Percentiles rank a stretch among this genome's conserved stretches.
Conservation (phyloP, 1,139 yeast species). For the Pichia sp. region DNA sequence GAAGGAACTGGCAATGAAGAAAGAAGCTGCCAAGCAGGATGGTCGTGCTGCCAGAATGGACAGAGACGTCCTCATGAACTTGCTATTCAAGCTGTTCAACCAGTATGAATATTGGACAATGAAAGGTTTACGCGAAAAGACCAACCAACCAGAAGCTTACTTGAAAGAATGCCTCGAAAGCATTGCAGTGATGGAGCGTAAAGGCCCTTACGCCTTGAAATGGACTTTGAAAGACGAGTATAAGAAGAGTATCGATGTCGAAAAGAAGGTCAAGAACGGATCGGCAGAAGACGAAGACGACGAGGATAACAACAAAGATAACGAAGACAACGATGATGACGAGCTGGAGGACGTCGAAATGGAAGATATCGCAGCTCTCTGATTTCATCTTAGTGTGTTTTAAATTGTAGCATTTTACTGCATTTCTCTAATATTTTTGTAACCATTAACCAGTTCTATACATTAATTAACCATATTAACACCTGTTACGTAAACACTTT, state of each 20-base stretch:
- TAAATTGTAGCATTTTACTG: not conserved
- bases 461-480: not conserved
- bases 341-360: slow-evolving; percentile 32
- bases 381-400: not conserved
- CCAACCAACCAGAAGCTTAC: slow-evolving; percentile 93
- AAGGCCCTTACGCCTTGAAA: slow-evolving; percentile 93
- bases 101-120: slow-evolving; percentile 96
- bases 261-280: slow-evolving; percentile 53
- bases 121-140: slow-evolving; percentile 89
- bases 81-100: slow-evolving; percentile 83
- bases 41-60: slow-evolving; percentile 95
- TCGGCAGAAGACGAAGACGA: slow-evolving; percentile 49
- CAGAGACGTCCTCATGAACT: slow-evolving; percentile 82
- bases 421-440: not conserved
- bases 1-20: slow-evolving; percentile 39
- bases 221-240: slow-evolving; percentile 89
- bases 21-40: slow-evolving; percentile 46
- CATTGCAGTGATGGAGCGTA: slow-evolving; percentile 83
- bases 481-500: not conserved
- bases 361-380: slow-evolving; percentile 32
- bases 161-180: slow-evolving; percentile 86
- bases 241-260: slow-evolving; percentile 73
- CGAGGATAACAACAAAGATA: slow-evolving; percentile 41
- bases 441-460: not conserved
- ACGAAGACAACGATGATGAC: slow-evolving; percentile 31